These are phyloP conservation scores for Amanita pseudoporphyria DNA, from an alignment of 768 basidiomycete species.

Conservation along the genomic window DNA sequence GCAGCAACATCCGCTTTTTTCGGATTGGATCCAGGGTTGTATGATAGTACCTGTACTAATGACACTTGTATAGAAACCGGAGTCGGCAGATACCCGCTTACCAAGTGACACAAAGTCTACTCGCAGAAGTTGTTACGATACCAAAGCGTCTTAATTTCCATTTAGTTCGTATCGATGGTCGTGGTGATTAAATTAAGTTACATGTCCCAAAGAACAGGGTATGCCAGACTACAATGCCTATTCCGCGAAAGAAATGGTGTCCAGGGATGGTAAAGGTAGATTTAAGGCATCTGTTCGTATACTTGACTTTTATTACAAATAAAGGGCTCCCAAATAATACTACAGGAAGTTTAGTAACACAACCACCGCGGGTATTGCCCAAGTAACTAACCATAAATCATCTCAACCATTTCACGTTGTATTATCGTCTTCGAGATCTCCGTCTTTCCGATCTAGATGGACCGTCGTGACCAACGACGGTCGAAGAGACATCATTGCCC, in stretches of 20 bases:
- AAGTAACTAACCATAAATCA: constrained; percentile 21
- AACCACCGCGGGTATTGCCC: constrained; percentile 1
- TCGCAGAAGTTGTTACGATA: neutral
- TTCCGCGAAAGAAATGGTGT: too few relatives aligned
- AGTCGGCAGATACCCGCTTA: neutral
- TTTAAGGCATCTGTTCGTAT: neutral
- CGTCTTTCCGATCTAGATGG: constrained; percentile 45
- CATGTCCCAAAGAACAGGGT: neutral
- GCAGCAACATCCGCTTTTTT: neutral
- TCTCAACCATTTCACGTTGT: constrained; percentile 11
- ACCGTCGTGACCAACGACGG: constrained; percentile 42
- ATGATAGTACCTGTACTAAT: neutral
- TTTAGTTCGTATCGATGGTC: neutral
- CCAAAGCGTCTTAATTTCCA: neutral
- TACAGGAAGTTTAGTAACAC: neutral
- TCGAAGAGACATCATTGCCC: constrained; percentile 53
- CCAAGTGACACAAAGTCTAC: neutral
- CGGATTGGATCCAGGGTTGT: too few relatives aligned
- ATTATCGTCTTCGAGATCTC: constrained; percentile 44
- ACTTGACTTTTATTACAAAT: constrained; percentile 9
- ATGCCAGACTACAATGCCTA: too few relatives aligned
- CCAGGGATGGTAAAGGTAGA: neutral
- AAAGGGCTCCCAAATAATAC: constrained; percentile 5
- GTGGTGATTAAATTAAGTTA: constrained; percentile 3
- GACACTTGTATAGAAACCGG: neutral